Percentiles rank a stretch among this genome's conserved stretches.
phyloP scores from a whole-genome alignment of 2,329 filamentous ascomycete genomes.

The Talaromyces pinophilus region DNA sequence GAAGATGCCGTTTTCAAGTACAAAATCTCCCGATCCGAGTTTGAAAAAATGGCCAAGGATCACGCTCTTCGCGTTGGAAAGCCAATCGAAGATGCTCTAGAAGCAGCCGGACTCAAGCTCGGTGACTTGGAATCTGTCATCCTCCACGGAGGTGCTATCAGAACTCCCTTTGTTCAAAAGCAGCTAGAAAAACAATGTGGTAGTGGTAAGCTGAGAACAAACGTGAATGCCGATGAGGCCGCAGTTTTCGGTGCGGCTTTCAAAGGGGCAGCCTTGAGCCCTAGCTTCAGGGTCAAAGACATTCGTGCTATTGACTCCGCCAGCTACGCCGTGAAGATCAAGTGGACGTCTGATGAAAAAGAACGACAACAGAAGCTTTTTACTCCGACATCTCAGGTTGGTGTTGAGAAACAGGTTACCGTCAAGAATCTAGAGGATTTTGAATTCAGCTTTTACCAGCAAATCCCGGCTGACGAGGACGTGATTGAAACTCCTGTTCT shows the following conservation, averaged over 20 bases:
- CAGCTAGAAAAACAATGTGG: conserved; percentile 76
- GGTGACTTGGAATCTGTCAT: conserved; percentile 85
- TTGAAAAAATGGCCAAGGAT: conserved; percentile 73
- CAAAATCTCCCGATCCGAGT: conserved; percentile 76
- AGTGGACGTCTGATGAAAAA: conserved; percentile 72
- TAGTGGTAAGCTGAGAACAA: conserved; percentile 79
- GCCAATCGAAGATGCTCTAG: conserved; percentile 73
- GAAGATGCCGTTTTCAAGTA: conserved; percentile 93
- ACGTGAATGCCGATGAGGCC: conserved; percentile 95
- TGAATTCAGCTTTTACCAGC: conserved; percentile 75
- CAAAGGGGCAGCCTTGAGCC: conserved; percentile 86
- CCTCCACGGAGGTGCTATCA: conserved; percentile 83
- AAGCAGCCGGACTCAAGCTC: conserved; percentile 69
- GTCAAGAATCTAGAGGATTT: conserved; percentile 84
- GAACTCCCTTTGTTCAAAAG: conserved; percentile 93
- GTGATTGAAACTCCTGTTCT: conserved; percentile 62
- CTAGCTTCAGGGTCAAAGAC: conserved; percentile 96
- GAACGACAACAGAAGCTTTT: conserved; percentile 79
- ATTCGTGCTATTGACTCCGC: conserved; percentile 80
- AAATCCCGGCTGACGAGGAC: conserved; percentile 53
- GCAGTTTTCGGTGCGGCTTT: conserved; percentile 96
- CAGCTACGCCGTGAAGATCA: conserved; percentile 71
- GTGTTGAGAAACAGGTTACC: conserved; percentile 77
- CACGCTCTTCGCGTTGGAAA: conserved; percentile 68
- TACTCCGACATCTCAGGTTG: conserved; percentile 72